Conservation (phyloP, 495 filamentous ascomycete genomes). For the Endocarpon pusillum region DNA sequence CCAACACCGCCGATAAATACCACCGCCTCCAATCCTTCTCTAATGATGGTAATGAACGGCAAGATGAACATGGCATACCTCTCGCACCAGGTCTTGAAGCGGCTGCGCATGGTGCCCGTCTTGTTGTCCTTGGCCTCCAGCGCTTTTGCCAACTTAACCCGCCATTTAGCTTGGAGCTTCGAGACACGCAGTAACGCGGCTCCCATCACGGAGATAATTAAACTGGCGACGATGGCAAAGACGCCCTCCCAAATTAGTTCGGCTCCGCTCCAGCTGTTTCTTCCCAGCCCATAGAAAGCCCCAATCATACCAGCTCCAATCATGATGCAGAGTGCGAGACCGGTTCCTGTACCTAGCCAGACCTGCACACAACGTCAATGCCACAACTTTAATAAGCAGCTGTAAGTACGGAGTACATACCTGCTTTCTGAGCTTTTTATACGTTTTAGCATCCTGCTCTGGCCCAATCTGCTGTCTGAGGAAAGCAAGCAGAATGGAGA, state of each 20-base stretch:
- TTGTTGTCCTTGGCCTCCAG: slow-evolving; percentile 34
- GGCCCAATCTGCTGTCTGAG: slow-evolving; percentile 60
- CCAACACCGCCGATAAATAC: slow-evolving; percentile 71
- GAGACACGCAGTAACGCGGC: slow-evolving; percentile 63
- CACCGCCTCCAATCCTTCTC: slow-evolving; percentile 69
- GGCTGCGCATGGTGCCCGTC: slow-evolving; percentile 12
- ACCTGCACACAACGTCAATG: slow-evolving; percentile 37
- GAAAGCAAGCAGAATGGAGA: slow-evolving; percentile 68
- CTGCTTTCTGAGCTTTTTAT: slow-evolving; percentile 57
- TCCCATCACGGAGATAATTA: slow-evolving; percentile 69
- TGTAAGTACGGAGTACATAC: slow-evolving; percentile 20
- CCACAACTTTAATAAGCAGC: not conserved
- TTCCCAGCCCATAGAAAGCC: slow-evolving; percentile 56
- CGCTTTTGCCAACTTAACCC: slow-evolving; percentile 51
- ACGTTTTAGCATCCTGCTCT: slow-evolving; percentile 32
- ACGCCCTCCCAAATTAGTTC: slow-evolving; percentile 69
- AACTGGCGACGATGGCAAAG: slow-evolving; percentile 47
- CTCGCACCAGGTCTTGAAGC: slow-evolving; percentile 47
- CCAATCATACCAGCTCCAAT: slow-evolving; percentile 62
- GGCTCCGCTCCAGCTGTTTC: slow-evolving; percentile 42
- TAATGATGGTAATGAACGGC: slow-evolving; percentile 67
- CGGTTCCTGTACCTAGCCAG: slow-evolving; percentile 48
- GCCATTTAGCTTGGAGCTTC: slow-evolving; percentile 78
- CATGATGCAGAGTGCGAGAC: slow-evolving; percentile 47
- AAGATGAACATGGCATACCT: slow-evolving; percentile 71